Percentiles rank a stretch among this genome's conserved stretches.
phyloP scores from a whole-genome alignment of 2,329 filamentous ascomycete genomes.

The Penicillium hordei region DNA sequence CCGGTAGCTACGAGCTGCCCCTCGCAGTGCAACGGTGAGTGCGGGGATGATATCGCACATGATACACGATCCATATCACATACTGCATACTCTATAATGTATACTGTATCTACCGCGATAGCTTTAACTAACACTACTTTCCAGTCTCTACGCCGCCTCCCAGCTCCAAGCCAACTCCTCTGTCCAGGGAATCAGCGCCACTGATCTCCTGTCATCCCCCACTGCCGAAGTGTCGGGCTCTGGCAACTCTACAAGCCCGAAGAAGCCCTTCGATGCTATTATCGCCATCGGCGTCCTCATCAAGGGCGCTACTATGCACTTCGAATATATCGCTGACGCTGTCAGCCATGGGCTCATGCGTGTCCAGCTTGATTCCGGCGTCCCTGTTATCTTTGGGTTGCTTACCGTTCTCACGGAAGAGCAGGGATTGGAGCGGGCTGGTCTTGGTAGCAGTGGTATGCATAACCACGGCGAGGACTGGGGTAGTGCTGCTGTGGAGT shows the following conservation, averaged over 20 bases:
- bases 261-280: slow-evolving; percentile 79
- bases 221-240: slow-evolving; percentile 65
- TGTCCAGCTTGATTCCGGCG: slow-evolving; percentile 81
- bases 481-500: slow-evolving; percentile 90
- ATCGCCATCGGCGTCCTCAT: slow-evolving; percentile 95
- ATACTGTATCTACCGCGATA: background rate
- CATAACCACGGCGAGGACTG: slow-evolving; percentile 98
- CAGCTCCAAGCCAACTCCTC: slow-evolving; percentile 71
- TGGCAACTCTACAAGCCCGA: slow-evolving; percentile 36
- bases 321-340: slow-evolving; percentile 94
- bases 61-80: background rate
- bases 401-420: slow-evolving; percentile 86
- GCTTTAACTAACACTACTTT: background rate
- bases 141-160: slow-evolving; percentile 77
- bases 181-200: slow-evolving; percentile 44
- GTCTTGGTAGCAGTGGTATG: slow-evolving; percentile 57
- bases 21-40: slow-evolving; percentile 78
- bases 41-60: background rate
- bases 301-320: slow-evolving; percentile 99
- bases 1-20: slow-evolving; percentile 91
- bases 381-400: slow-evolving; percentile 89
- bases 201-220: slow-evolving; percentile 61
- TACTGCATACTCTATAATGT: background rate
- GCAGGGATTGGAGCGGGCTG: slow-evolving; percentile 82
- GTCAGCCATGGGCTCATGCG: slow-evolving; percentile 93